These are phyloP conservation scores for Talaromyces thailandensis DNA, from an alignment of 495 filamentous ascomycete species.

Conservation along the genomic window DNA sequence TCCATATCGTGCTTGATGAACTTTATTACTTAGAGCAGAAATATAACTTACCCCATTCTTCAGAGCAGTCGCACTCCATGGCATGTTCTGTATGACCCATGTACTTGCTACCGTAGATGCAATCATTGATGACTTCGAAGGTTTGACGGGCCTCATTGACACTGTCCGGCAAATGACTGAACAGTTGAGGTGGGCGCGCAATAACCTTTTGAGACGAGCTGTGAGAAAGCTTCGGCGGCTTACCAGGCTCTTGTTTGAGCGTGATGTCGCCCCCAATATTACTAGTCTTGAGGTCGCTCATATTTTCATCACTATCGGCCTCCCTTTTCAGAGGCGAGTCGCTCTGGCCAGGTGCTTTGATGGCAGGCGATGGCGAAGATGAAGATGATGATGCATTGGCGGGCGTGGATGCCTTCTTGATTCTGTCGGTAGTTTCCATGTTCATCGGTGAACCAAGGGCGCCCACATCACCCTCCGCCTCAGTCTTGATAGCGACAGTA, in stretches of 20 bases:
- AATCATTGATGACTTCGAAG: slow-evolving; percentile 76
- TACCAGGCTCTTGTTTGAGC: slow-evolving; percentile 56
- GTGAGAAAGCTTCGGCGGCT: slow-evolving; percentile 64
- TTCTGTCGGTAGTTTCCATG: neutral
- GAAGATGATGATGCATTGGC: neutral
- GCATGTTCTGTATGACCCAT: slow-evolving; percentile 88
- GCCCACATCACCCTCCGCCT: slow-evolving; percentile 14
- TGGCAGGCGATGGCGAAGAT: slow-evolving; percentile 9
- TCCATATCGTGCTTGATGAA: neutral
- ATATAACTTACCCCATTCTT: slow-evolving; percentile 80
- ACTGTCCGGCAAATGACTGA: slow-evolving; percentile 59
- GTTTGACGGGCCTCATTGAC: slow-evolving; percentile 62
- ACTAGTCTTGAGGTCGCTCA: slow-evolving; percentile 11
- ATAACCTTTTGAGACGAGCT: slow-evolving; percentile 64
- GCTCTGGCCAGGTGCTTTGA: slow-evolving; percentile 24
- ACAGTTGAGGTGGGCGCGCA: slow-evolving; percentile 52
- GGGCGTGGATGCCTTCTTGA: neutral
- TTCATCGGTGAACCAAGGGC: neutral
- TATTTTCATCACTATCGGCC: slow-evolving; percentile 5
- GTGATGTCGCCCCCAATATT: slow-evolving; percentile 51
- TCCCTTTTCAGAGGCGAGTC: slow-evolving; percentile 31
- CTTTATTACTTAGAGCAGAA: neutral
- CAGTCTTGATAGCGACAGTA: slow-evolving; percentile 12
- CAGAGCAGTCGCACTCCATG: slow-evolving; percentile 89
- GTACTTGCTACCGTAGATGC: slow-evolving; percentile 79